phyloP scores from a whole-genome alignment of 768 basidiomycete species.

The Lactifluus echinatus region DNA sequence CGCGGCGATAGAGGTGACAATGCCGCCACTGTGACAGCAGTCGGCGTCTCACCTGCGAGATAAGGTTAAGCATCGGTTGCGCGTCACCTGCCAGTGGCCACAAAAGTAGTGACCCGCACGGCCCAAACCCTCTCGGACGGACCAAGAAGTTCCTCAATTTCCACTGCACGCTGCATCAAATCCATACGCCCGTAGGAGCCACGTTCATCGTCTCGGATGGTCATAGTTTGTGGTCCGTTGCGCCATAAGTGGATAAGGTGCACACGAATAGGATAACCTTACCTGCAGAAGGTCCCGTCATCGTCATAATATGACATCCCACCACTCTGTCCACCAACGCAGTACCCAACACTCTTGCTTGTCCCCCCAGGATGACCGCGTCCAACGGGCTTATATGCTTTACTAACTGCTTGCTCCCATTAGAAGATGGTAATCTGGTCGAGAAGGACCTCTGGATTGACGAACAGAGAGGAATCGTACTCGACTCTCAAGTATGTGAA shows the following conservation, averaged over 20 bases:
- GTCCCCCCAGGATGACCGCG: constrained; percentile 26
- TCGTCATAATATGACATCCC: background rate
- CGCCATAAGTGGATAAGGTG: background rate
- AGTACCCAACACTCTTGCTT: background rate
- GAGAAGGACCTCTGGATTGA: constrained; percentile 80
- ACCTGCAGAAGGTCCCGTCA: no score
- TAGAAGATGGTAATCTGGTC: constrained; percentile 69
- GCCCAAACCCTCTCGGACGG: no score
- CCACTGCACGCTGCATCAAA: no score
- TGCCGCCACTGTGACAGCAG: no score
- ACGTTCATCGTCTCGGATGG: no score
- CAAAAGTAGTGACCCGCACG: no score
- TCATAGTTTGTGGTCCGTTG: no score
- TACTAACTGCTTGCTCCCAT: constrained; percentile 76
- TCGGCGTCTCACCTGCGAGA: no score
- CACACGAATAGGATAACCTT: background rate
- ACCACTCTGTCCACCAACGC: background rate
- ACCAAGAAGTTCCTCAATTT: no score
- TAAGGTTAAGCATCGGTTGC: no score
- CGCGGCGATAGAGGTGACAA: no score
- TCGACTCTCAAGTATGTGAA: constrained; percentile 57
- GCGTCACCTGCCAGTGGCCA: no score
- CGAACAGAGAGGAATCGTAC: constrained; percentile 57
- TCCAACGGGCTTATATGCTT: constrained; percentile 71
- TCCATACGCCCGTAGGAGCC: background rate